phyloP scores from a whole-genome alignment of 345 rosid species.

The Pistacia vera region DNA sequence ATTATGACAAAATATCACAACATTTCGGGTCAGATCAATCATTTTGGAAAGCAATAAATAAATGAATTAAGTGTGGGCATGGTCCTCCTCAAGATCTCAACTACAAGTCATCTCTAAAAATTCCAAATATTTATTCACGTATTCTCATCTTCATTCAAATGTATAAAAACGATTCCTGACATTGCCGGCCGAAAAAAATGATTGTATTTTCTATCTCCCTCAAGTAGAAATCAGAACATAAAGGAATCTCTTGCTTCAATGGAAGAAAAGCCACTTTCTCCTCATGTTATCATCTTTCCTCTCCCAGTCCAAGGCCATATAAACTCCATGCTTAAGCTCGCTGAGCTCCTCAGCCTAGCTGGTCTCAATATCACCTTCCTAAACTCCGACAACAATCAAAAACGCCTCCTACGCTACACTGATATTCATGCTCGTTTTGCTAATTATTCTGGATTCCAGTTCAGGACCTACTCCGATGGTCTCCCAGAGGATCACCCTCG shows the following conservation, averaged over 20 bases:
- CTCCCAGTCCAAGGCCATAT: slow-evolving; percentile 42
- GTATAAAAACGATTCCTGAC: too few relatives aligned
- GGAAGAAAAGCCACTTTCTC: not conserved
- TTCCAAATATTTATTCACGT: too few relatives aligned
- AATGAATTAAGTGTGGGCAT: too few relatives aligned
- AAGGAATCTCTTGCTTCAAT: not conserved
- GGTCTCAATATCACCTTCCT: slow-evolving; percentile 41
- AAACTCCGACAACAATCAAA: slow-evolving; percentile 30
- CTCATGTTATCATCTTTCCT: slow-evolving; percentile 44
- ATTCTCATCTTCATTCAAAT: too few relatives aligned
- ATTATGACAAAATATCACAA: too few relatives aligned
- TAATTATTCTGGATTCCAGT: slow-evolving; percentile 16
- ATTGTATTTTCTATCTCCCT: too few relatives aligned
- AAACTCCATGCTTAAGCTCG: slow-evolving; percentile 44
- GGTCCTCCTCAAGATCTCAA: too few relatives aligned
- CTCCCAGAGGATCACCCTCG: slow-evolving; percentile 27
- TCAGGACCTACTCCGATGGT: slow-evolving; percentile 28
- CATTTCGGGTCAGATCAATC: too few relatives aligned
- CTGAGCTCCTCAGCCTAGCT: slow-evolving; percentile 33
- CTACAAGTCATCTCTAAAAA: too few relatives aligned
- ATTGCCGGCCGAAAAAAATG: too few relatives aligned
- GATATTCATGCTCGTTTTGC: slow-evolving; percentile 16
- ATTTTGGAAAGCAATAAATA: too few relatives aligned
- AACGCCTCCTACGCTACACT: slow-evolving; percentile 20
- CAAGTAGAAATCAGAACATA: too few relatives aligned